Evolutionary conservation across 352 stramenopile species (phyloP), one percentile per base, ranked within the genome.

Genomic region (Phytophthora niederhauseri): DNA sequence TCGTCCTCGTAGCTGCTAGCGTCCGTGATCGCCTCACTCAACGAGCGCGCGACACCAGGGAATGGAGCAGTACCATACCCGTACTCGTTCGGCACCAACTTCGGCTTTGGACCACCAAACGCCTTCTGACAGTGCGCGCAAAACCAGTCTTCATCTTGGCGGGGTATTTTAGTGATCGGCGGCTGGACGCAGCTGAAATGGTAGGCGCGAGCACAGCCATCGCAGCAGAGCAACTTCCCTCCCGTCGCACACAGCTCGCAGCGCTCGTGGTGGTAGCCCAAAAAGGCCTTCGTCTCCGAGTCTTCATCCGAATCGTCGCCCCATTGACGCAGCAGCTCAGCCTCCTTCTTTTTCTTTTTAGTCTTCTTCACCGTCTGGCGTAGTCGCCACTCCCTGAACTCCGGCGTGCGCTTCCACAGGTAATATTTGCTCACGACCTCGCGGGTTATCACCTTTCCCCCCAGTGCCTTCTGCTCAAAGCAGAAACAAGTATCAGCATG

Each of bases 151-250:
- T 75, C 77, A 48, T 75, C 76, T 61, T 76, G 71, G 41, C 52
- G 70, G 15, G 76, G 78, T 26, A 87, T 43, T 59, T 84, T 78
- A 20, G 78, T 74, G 58, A 91, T 90, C 49, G 82, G 81, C 20
- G 84, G 79, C 15, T 82, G 78, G n/a, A 90, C 81, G 61, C 85
- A 93, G 56, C 78, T 87, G 38, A 90, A 83, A 50, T 93, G 85
- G 51, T 87, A 93, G 28, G 85, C 83, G 56, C 85, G 85, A 45
- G 85, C 61, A 64, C 85, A 93, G 49, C 85, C 85, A 43, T 92
- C 80, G 30, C 85, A 93, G 60, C 81, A 91, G 8, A 91, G 71
- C 34, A 93, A 43, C 60, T 84, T 78, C 22, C 85, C 84, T 17
- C 83, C 84, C 15, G 85, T 90, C 43, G 76, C 84, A 65, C 85